phyloP scores from a whole-genome alignment of 2,329 filamentous ascomycete genomes.

The Thermothelomyces thermophilus region DNA sequence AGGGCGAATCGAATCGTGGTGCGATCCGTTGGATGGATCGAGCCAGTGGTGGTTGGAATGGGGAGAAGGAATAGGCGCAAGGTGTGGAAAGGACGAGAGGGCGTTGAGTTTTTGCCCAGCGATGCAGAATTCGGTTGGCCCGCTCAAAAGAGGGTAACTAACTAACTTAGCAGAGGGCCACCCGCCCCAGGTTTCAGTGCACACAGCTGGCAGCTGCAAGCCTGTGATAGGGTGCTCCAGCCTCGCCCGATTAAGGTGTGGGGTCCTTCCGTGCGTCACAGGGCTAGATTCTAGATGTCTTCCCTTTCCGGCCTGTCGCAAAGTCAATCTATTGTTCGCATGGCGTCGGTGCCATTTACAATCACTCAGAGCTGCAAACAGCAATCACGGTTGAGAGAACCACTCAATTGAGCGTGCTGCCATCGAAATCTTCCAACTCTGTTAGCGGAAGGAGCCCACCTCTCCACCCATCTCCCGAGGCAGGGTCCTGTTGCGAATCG shows the following conservation, averaged over 20 bases:
- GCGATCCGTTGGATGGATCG: conserved; percentile 26
- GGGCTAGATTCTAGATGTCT: neutral
- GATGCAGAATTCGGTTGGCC: conserved; percentile 23
- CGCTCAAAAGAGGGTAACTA: conserved; percentile 15
- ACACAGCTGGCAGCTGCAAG: conserved; percentile 8
- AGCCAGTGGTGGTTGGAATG: conserved; percentile 19
- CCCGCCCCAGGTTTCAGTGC: conserved; percentile 17
- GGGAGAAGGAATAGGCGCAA: conserved; percentile 16
- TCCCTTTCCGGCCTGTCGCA: neutral
- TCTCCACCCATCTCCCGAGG: neutral
- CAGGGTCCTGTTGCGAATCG: neutral
- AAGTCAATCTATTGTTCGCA: too few relatives aligned
- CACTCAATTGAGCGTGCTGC: neutral
- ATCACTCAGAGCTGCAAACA: too few relatives aligned
- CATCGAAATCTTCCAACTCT: neutral
- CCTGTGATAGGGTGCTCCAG: conserved; percentile 8
- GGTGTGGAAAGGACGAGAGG: conserved; percentile 20
- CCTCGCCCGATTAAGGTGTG: conserved; percentile 9
- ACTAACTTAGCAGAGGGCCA: conserved; percentile 18
- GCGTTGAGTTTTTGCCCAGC: conserved; percentile 24
- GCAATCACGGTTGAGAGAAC: neutral
- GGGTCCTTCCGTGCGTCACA: conserved; percentile 4
- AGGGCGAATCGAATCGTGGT: conserved; percentile 23
- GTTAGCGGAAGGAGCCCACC: neutral
- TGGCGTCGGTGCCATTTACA: too few relatives aligned